Evolutionary conservation across 2,329 filamentous ascomycete species (phyloP), one percentile per base, ranked within the genome.

Genomic region (Onygenales sp.): DNA sequence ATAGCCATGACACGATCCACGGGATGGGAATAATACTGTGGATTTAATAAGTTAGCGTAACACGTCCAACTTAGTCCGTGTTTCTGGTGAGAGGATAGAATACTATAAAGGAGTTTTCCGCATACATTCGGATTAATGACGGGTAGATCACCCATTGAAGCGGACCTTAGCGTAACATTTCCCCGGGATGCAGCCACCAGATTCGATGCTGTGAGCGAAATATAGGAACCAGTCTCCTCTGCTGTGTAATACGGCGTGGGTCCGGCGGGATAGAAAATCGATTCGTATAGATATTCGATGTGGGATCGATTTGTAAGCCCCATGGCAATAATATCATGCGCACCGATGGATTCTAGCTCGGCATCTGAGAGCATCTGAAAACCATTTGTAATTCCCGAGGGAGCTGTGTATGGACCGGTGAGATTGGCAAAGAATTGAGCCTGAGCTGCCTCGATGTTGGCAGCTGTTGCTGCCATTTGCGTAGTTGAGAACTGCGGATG

Each of bases 351-450:
- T 42, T 53, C 41, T 5, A 64, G 57, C 14, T 59, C 55, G 2
- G 54, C 56, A 31, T 54, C 46, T 1, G 57, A 56, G 7, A 64
- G 43, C 55, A 61, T n/a, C 53, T 67, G 59, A 58, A 69, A 69
- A 7, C 60, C 66, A 48, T 67, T 66, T 2, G 64, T 66, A 21
- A 66, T 59, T 0, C 66, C 66, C 1, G 61, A 64, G 0, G 66
- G 65, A 21, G 65, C 62, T 0, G 64, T 67, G 42, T 62, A 65
- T 5, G 58, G 66, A 4, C 66, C 65, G 0, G 61, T 64, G 2
- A 64, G 48, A 51, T 65, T 63, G 9, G 51, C 56, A 54, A 63
- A 65, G 52, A 61, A 67, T 13, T 60, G 53, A 3, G 53, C 56
- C 39, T 66, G 61, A 2, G 64, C 65, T 13, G 54, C 55, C 27